A percentile compares a stretch with the other conserved stretches of the same genome.
These are phyloP conservation scores for Cucurbita pepo DNA, from an alignment of 306 rosid genomes.

Conservation along the genomic window DNA sequence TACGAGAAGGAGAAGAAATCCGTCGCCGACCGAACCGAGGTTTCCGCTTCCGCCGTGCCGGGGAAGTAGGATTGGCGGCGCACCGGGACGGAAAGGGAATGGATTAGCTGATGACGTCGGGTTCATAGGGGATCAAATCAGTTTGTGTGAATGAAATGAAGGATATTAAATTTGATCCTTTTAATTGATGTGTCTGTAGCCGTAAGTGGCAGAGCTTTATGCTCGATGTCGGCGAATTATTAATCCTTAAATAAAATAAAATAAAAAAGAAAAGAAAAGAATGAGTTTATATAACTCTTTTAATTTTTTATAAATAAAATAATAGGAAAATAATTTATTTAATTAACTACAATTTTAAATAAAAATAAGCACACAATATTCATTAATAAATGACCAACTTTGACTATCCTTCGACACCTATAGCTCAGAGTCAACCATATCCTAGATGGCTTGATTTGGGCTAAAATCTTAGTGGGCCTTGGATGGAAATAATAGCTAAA, in stretches of 20 bases:
- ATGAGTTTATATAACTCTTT: too few relatives aligned
- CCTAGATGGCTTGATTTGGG: too few relatives aligned
- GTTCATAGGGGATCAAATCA: not conserved
- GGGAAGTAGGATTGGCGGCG: not conserved
- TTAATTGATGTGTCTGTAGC: not conserved
- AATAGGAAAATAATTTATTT: too few relatives aligned
- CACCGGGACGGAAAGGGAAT: not conserved
- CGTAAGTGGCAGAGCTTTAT: not conserved
- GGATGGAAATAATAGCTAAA: too few relatives aligned
- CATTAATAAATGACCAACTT: not conserved
- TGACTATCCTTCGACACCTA: not conserved
- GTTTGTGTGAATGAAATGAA: not conserved
- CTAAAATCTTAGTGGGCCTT: too few relatives aligned
- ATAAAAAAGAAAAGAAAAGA: too few relatives aligned
- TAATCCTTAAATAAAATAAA: too few relatives aligned
- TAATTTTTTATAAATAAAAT: too few relatives aligned
- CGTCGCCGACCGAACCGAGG: not conserved
- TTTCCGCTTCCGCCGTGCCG: not conserved
- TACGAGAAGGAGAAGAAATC: slow-evolving; percentile 35
- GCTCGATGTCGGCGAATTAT: not conserved
- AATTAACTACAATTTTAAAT: too few relatives aligned
- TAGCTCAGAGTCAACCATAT: not conserved
- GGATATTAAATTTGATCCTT: not conserved
- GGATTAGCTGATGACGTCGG: not conserved
- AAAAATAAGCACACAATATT: too few relatives aligned